These are phyloP conservation scores for Sporothrix dimorphospora DNA, from an alignment of 2,329 filamentous ascomycete genomes.

Conservation along the genomic window DNA sequence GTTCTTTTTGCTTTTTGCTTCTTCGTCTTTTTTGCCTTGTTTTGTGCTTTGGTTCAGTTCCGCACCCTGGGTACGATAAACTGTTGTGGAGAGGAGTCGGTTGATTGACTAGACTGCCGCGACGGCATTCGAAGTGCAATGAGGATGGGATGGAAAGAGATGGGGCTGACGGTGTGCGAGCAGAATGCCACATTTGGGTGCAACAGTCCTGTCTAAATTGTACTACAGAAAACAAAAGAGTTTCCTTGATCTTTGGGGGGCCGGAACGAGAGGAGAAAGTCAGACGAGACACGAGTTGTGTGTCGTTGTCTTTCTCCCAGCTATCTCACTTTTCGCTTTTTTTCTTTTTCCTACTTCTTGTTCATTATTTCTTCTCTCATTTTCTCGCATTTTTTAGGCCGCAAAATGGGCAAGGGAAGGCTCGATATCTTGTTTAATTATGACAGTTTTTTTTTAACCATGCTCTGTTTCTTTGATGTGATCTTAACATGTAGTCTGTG, in stretches of 20 bases:
- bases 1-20: slow-evolving; percentile 34
- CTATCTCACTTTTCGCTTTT: slow-evolving; percentile 25
- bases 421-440: slow-evolving; percentile 33
- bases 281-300: neutral
- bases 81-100: neutral
- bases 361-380: slow-evolving; percentile 18
- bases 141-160: neutral
- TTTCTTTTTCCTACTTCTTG: slow-evolving; percentile 31
- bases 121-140: neutral
- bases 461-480: neutral
- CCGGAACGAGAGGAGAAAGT: neutral
- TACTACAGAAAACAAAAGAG: slow-evolving; percentile 27
- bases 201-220: slow-evolving; percentile 22
- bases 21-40: slow-evolving; percentile 24
- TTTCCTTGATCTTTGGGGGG: neutral
- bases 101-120: neutral
- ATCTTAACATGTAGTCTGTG: neutral
- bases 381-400: slow-evolving; percentile 22
- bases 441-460: slow-evolving; percentile 5
- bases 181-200: neutral
- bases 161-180: neutral
- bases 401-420: slow-evolving; percentile 31
- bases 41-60: slow-evolving; percentile 1
- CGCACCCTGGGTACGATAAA: neutral
- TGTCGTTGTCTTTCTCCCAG: neutral